These are phyloP conservation scores for Colletotrichum sp. DNA, from an alignment of 2,329 filamentous ascomycete species.

Conservation along the genomic window DNA sequence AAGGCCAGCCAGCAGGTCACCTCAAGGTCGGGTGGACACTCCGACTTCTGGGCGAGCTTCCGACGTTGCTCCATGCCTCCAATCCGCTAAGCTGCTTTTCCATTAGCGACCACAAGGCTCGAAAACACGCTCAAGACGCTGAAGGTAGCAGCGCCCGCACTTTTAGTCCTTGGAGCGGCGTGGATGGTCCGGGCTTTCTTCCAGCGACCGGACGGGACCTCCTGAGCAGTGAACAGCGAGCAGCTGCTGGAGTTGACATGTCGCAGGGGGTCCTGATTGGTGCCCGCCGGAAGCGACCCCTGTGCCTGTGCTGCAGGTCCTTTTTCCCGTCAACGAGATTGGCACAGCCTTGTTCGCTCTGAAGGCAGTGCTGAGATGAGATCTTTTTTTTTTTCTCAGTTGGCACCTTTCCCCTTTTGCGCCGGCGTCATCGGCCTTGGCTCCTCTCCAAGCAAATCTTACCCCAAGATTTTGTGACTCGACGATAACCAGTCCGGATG, in stretches of 20 bases:
- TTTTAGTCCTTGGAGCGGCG: not conserved
- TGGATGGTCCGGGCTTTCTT: not conserved
- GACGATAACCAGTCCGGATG: conserved; percentile 1
- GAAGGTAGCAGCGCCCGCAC: not conserved
- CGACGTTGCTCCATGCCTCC: not conserved
- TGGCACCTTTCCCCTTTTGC: conserved; percentile 9
- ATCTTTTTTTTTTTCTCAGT: not conserved
- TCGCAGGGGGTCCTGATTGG: conserved; percentile 7
- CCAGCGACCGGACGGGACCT: not conserved
- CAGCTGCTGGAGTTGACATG: not conserved
- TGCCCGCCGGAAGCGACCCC: conserved; percentile 7
- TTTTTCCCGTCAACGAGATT: not conserved
- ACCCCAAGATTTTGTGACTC: conserved; percentile 1
- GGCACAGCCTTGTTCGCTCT: conserved; percentile 6
- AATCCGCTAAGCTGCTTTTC: not conserved
- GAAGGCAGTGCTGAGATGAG: not conserved
- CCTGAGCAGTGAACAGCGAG: not conserved
- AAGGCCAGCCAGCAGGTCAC: not conserved
- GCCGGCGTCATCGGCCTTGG: conserved; percentile 16
- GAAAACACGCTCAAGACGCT: not conserved
- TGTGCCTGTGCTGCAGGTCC: not conserved
- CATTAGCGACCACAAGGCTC: not conserved
- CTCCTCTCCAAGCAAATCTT: not conserved
- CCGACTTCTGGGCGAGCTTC: not conserved
- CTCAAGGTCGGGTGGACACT: not conserved